Percentiles rank a stretch among this genome's conserved stretches.
phyloP scores from a whole-genome alignment of 805 yeast genomes.

The Saccharomycopsis oosterbeekiorum region DNA sequence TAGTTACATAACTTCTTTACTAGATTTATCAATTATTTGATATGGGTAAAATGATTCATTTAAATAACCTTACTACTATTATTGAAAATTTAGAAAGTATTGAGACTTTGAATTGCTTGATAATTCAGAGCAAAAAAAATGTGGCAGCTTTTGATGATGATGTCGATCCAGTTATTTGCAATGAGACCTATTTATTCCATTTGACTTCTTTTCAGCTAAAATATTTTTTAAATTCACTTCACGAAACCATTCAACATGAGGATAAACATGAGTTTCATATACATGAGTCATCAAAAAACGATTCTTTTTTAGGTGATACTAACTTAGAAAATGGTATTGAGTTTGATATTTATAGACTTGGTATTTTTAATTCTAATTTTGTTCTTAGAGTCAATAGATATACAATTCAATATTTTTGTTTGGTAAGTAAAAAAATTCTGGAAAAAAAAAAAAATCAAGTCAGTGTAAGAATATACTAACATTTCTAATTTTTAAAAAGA shows the following conservation, averaged over 20 bases:
- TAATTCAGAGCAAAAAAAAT: background rate
- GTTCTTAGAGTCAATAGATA: background rate
- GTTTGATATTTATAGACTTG: background rate
- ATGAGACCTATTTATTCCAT: background rate
- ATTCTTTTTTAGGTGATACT: background rate
- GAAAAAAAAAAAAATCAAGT: no score
- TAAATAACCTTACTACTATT: background rate
- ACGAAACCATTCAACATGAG: background rate
- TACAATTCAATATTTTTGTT: background rate
- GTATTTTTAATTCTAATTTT: background rate
- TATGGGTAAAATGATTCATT: background rate
- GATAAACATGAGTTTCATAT: background rate
- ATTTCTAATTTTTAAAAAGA: background rate
- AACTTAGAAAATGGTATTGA: background rate
- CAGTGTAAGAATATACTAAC: no score
- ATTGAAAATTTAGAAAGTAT: background rate
- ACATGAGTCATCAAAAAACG: background rate
- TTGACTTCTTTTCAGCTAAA: background rate
- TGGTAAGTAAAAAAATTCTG: background rate
- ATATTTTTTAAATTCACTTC: background rate
- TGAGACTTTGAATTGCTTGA: background rate
- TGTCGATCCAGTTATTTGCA: background rate
- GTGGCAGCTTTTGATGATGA: background rate
- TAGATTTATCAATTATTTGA: no score
- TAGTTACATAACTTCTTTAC: no score